Conservation (phyloP, 2,329 filamentous ascomycete species). For the Fusarium sp. region DNA sequence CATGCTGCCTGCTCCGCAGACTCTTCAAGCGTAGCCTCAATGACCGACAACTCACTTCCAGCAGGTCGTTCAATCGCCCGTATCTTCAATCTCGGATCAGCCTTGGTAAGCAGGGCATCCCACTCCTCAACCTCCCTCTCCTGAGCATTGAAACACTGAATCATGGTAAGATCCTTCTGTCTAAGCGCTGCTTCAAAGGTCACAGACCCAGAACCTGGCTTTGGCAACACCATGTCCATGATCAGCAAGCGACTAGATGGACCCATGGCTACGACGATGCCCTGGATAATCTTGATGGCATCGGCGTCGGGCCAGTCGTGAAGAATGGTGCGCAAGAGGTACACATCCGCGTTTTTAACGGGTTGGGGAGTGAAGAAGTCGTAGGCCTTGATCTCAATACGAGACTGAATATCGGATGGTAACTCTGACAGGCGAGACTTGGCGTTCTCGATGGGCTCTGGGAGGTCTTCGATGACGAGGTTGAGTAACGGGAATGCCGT, state of each 20-base stretch:
- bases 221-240: conserved; percentile 35
- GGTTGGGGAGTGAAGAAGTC: conserved; percentile 49
- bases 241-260: conserved; percentile 14
- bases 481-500: conserved; percentile 46
- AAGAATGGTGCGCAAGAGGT: conserved; percentile 45
- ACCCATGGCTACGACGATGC: conserved; percentile 9
- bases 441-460: neutral
- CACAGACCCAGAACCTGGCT: conserved; percentile 8
- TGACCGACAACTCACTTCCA: conserved; percentile 23
- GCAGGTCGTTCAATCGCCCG: conserved; percentile 17
- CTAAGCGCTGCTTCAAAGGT: conserved; percentile 14
- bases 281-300: conserved; percentile 43
- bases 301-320: conserved; percentile 51
- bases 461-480: conserved; percentile 50
- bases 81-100: conserved; percentile 6
- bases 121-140: conserved; percentile 26
- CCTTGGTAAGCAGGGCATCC: conserved; percentile 1
- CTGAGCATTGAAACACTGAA: conserved; percentile 29
- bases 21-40: conserved; percentile 5
- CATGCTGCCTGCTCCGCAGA: neutral
- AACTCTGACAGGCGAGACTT: conserved; percentile 31
- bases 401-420: conserved; percentile 20
- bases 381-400: conserved; percentile 41
- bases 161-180: conserved; percentile 36
- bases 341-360: conserved; percentile 42